Percentiles rank a stretch among this genome's conserved stretches.
Conservation (phyloP, 306 rosid species). For the Malus fusca region DNA sequence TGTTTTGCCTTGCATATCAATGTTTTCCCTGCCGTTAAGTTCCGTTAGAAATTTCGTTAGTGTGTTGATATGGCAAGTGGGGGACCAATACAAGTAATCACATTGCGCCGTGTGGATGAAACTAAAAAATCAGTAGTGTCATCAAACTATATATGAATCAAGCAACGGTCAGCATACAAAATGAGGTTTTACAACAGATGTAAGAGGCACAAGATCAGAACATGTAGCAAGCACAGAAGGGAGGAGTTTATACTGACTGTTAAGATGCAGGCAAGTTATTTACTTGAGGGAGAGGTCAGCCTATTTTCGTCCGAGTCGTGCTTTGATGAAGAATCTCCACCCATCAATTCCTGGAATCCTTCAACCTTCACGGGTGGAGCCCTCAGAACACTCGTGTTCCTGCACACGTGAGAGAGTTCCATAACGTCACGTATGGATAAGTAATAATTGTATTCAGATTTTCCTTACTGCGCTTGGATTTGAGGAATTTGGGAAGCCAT, state of each 20-base stretch:
- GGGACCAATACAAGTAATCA: no score
- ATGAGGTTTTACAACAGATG: neutral
- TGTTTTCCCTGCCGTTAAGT: no score
- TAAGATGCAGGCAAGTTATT: constrained; percentile 20
- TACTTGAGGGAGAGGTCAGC: constrained; percentile 59
- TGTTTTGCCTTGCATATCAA: no score
- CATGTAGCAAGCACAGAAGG: neutral
- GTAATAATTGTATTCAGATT: constrained; percentile 9
- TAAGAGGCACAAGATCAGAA: neutral
- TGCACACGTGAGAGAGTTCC: constrained; percentile 28
- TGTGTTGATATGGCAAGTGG: no score
- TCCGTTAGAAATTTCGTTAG: no score
- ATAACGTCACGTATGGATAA: constrained; percentile 1
- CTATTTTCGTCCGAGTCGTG: constrained; percentile 80
- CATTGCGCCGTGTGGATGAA: no score
- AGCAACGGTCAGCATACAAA: constrained; percentile 2
- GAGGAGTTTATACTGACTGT: neutral
- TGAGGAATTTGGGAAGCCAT: constrained; percentile 61
- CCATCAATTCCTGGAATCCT: constrained; percentile 88
- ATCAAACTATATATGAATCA: neutral
- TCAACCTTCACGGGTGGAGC: constrained; percentile 95
- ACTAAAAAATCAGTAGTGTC: neutral
- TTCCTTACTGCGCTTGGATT: constrained; percentile 67
- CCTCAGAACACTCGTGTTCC: constrained; percentile 61
- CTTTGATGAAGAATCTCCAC: constrained; percentile 69